Conservation (phyloP, 257 asterid species). For the Lavandula angustifolia region DNA sequence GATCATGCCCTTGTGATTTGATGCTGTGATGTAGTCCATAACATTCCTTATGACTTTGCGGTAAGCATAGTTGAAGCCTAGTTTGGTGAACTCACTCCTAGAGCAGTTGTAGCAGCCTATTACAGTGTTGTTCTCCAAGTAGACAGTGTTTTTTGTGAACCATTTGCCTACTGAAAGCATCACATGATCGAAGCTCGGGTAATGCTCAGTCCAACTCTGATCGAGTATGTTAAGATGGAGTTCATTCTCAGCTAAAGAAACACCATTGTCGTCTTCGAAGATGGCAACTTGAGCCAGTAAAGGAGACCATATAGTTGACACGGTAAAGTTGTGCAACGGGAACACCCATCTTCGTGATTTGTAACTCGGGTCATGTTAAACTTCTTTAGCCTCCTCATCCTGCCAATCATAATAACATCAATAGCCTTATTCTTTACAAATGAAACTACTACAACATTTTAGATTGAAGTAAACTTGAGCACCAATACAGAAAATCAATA, state of each 20-base stretch:
- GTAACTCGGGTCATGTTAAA: slow-evolving; percentile 67
- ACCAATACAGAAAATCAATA: too few species aligned
- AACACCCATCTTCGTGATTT: slow-evolving; percentile 69
- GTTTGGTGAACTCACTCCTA: slow-evolving; percentile 55
- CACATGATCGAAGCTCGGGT: slow-evolving; percentile 50
- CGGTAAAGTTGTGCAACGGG: slow-evolving; percentile 58
- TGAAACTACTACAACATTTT: background rate
- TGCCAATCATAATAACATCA: slow-evolving; percentile 21
- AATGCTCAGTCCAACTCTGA: slow-evolving; percentile 59
- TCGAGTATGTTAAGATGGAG: slow-evolving; percentile 76
- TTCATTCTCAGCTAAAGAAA: slow-evolving; percentile 61
- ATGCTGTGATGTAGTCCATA: slow-evolving; percentile 42
- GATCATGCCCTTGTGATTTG: slow-evolving; percentile 55
- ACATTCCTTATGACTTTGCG: slow-evolving; percentile 54
- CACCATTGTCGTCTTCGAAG: slow-evolving; percentile 64
- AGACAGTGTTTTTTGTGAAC: slow-evolving; percentile 64
- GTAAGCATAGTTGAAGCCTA: slow-evolving; percentile 59
- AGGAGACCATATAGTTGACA: slow-evolving; percentile 81
- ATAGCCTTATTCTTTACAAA: background rate
- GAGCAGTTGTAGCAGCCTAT: slow-evolving; percentile 74
- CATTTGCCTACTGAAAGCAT: slow-evolving; percentile 72
- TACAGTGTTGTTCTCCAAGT: slow-evolving; percentile 49
- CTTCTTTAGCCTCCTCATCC: slow-evolving; percentile 68
- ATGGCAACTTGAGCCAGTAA: slow-evolving; percentile 67
- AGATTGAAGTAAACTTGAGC: background rate